Evolutionary conservation across 2,329 filamentous ascomycete species (phyloP), one percentile per base, ranked within the genome.

Genomic region (Aspergillus fischeri): DNA sequence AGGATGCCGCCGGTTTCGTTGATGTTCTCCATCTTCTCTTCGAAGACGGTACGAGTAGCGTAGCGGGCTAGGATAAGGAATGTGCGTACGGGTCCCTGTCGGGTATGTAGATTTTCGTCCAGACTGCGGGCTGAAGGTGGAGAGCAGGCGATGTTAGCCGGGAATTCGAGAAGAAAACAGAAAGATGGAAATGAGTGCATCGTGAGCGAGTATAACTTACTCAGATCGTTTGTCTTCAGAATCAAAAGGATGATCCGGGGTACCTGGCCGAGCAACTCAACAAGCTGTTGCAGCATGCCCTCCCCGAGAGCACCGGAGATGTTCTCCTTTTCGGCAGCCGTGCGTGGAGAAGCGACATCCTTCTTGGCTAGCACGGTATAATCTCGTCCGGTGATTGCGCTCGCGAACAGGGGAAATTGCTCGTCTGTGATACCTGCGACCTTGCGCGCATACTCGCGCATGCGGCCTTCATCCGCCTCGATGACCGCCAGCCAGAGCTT

Each of bases 401-500:
- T 94, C 1, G 93, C 94, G 72, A 99, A 99, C 21, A 99, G 83
- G 1, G 92, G 92, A 68, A 99, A 99, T 67, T 96, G 89, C 64
- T 92, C 87, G 60, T 96, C 92, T 4, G 82, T 88, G 59, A 99
- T 87, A 11, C 91, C 91, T 2, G 93, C 94, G 2, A 97, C 91
- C 68, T 96, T 90, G 65, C 88, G 84, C 1, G 93, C 89, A 72
- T 96, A 96, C 67, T 87, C 86, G 64, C 91, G 88, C 94, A 99
- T 99, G 21, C 82, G 81, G 3, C 81, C 76, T 76, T 96, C 88
- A 69, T 99, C 91, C 0, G 89, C 89, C 65, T 97, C 91, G 53
- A 99, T 89, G 25, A 99, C 91, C 4, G 94, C 92, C 10, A 99
- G 86, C 94, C 94, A 99, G 72, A 99, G 89, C 75, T 97, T 96